phyloP scores from a whole-genome alignment of 2,329 filamentous ascomycete species.

The Fusarium pseudonygamai region DNA sequence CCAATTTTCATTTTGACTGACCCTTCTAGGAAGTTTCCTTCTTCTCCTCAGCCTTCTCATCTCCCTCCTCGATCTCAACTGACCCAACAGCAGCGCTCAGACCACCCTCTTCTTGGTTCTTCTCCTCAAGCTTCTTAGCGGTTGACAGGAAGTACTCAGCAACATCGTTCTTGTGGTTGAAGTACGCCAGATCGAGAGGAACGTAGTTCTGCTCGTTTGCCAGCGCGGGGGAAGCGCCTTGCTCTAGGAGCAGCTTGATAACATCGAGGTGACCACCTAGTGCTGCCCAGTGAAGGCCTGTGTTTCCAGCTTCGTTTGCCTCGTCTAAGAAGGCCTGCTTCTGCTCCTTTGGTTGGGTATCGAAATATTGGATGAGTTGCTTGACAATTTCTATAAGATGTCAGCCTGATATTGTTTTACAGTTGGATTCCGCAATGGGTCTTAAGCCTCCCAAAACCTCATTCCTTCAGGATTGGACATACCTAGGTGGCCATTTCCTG shows the following conservation, averaged over 20 bases:
- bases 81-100: conserved; percentile 52
- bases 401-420: neutral
- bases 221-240: conserved; percentile 79
- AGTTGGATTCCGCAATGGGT: fast-evolving
- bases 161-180: conserved; percentile 73
- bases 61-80: conserved; percentile 51
- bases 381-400: conserved; percentile 54
- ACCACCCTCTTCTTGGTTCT: conserved; percentile 57
- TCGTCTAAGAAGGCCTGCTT: conserved; percentile 69
- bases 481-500: conserved; percentile 89
- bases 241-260: conserved; percentile 79
- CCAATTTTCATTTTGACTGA: neutral
- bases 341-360: conserved; percentile 51
- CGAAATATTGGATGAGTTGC: conserved; percentile 55
- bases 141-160: conserved; percentile 68
- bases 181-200: conserved; percentile 77
- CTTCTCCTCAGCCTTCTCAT: conserved; percentile 39
- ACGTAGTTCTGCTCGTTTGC: conserved; percentile 88
- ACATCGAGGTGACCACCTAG: conserved; percentile 85
- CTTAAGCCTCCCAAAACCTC: fast-evolving
- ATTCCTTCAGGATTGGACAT: conserved; percentile 39
- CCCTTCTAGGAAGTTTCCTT: conserved; percentile 19
- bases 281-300: conserved; percentile 91
- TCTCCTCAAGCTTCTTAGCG: conserved; percentile 58
- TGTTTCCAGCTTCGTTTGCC: conserved; percentile 86